Evolutionary conservation across 371 early-diverging fungal genomes (phyloP), one percentile per base, ranked within the genome.

Genomic region (Mortierella sp.): DNA sequence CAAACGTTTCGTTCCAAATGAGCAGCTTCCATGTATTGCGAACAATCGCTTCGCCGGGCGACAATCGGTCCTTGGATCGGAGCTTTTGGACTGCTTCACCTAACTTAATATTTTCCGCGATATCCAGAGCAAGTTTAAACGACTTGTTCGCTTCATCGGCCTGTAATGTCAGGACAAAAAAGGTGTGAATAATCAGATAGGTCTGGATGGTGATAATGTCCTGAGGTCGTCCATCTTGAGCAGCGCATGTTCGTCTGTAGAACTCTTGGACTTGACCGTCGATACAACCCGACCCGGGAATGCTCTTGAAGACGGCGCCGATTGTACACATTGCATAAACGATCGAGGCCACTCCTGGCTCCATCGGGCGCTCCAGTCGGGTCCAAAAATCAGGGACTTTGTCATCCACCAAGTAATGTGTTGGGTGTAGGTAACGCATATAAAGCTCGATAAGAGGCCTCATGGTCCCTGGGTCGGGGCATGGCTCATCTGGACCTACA

Each of bases 321-420:
- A 63, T 47, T 3, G 68, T 55, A 28, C 73, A 73, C 73, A 73
- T 73, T 26, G 73, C 67, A 31, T 73, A 73, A 4, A 73, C 73
- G 7, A 73, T 24, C 23, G 54, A 56, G 14, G 73, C 67, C 19
- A 55, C 44, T 24, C 57, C 59, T 8, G 63, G 64, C 12, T 49
- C 48, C 47, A 73, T 57, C 3, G 60, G 67, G 8, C 28, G 53
- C n/a, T 73, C 57, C 28, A 73, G 68, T 50, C 64, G 48, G 19
- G 42, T 62, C 73, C 68, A 73, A 52, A 73, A 73, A 37, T 58
- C 64, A 6, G 68, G 60, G 1, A 49, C 54, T 24, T 49, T 26
- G 28, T 67, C 68, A 24, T 67, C 51, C 31, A 73, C 68, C 9
- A 73, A 32, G 4, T 64, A 63, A 4, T 67, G 59, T 1, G 63